These are phyloP conservation scores for Trichocladium antarcticum DNA, from an alignment of 495 filamentous ascomycete genomes.

Conservation along the genomic window DNA sequence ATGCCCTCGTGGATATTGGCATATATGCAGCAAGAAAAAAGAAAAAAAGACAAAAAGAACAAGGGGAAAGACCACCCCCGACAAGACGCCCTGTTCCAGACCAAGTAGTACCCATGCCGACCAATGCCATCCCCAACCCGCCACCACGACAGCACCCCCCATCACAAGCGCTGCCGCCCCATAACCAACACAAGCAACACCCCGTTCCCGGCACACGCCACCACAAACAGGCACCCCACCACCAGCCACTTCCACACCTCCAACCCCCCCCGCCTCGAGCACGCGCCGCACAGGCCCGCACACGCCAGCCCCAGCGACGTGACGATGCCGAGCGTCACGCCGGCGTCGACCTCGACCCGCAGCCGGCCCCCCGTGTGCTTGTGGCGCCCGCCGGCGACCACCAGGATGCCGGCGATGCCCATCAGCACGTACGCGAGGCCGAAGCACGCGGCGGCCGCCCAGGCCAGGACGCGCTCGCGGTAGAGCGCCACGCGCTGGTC, in stretches of 20 bases:
- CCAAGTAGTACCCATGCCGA: too few species aligned
- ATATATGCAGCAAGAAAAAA: neutral
- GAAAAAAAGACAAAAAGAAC: neutral
- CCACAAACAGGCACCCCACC: slow-evolving; percentile 37
- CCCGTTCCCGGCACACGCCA: slow-evolving; percentile 40
- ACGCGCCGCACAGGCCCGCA: slow-evolving; percentile 40
- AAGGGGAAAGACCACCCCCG: neutral
- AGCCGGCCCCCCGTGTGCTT: slow-evolving; percentile 23
- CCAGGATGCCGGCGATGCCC: slow-evolving; percentile 41
- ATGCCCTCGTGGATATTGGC: neutral
- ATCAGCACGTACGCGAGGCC: slow-evolving; percentile 42
- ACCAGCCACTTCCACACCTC: slow-evolving; percentile 33
- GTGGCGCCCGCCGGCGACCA: slow-evolving; percentile 40
- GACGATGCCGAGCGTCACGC: slow-evolving; percentile 48
- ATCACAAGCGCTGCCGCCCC: slow-evolving; percentile 29
- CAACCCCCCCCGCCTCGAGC: slow-evolving; percentile 30
- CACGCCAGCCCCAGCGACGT: slow-evolving; percentile 44
- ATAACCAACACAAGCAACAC: slow-evolving; percentile 40
- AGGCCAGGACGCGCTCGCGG: slow-evolving; percentile 38
- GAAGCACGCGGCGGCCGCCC: slow-evolving; percentile 36
- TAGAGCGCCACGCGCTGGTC: slow-evolving; percentile 32
- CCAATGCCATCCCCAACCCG: neutral
- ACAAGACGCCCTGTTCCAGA: too few species aligned
- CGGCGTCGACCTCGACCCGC: slow-evolving; percentile 47
- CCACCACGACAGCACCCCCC: neutral